Evolutionary conservation across 768 basidiomycete species (phyloP).

Genomic region (Obba rivulosa): DNA sequence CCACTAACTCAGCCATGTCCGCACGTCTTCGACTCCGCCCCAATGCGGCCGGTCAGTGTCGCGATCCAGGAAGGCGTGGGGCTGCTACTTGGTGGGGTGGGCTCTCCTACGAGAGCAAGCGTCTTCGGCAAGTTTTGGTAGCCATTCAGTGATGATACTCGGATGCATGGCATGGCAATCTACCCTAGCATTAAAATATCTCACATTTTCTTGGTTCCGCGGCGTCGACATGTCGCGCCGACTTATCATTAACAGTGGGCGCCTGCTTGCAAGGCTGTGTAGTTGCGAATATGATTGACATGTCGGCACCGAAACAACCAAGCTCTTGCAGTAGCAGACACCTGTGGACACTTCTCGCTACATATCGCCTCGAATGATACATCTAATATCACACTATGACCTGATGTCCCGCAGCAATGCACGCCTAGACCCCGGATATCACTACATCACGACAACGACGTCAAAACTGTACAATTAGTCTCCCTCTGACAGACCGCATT

Average conservation of each 20-base stretch:
- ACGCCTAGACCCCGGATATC: no score
- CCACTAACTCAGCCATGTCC: slow-evolving; percentile 72
- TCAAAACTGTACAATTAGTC: slow-evolving; percentile 14
- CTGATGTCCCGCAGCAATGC: no score
- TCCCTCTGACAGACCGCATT: slow-evolving; percentile 19
- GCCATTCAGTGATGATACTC: not conserved
- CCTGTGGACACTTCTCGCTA: no score
- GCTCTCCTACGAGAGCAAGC: slow-evolving; percentile 37
- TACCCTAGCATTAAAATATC: not conserved
- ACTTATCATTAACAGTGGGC: no score
- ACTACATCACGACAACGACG: slow-evolving; percentile 9
- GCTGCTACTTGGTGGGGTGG: slow-evolving; percentile 44
- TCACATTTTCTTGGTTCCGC: not conserved
- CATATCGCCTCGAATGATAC: no score
- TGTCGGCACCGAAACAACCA: no score
- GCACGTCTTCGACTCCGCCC: slow-evolving; percentile 71
- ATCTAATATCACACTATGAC: no score
- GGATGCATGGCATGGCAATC: not conserved
- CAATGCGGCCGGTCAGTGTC: slow-evolving; percentile 70
- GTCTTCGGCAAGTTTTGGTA: slow-evolving; percentile 64
- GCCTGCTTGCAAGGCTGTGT: no score
- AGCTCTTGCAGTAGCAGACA: no score
- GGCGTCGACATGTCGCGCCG: no score
- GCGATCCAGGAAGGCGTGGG: slow-evolving; percentile 73
- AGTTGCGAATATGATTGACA: no score